A percentile compares a stretch with the other conserved stretches of the same genome.
phyloP scores from a whole-genome alignment of 1,284 basidiomycete genomes.

The Heterobasidion occidentale region DNA sequence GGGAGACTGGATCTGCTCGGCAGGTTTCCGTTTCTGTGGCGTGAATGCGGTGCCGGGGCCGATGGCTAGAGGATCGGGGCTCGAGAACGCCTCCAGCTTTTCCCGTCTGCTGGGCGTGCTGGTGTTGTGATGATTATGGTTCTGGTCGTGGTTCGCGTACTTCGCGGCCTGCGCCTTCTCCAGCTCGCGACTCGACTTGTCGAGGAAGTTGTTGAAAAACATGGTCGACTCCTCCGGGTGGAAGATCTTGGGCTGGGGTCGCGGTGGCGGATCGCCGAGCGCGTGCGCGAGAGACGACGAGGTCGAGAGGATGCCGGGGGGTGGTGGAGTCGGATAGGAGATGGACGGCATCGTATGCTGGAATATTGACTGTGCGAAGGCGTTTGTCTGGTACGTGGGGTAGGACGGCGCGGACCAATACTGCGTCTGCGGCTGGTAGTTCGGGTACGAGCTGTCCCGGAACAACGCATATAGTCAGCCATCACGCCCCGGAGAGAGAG shows the following conservation, averaged over 20 bases:
- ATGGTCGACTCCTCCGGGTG: slow-evolving; percentile 47
- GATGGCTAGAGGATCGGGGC: slow-evolving; percentile 45
- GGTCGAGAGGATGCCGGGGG: slow-evolving; percentile 50
- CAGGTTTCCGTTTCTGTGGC: slow-evolving; percentile 42
- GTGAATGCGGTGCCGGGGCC: slow-evolving; percentile 23
- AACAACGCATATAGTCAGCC: slow-evolving; percentile 10
- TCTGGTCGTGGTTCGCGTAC: neutral
- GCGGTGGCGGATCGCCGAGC: slow-evolving; percentile 41
- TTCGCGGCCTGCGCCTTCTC: slow-evolving; percentile 12
- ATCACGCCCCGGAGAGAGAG: neutral
- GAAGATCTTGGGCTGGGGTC: slow-evolving; percentile 25
- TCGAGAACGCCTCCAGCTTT: slow-evolving; percentile 12
- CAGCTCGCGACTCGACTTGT: slow-evolving; percentile 23
- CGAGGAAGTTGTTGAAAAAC: slow-evolving; percentile 59
- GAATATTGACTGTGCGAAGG: slow-evolving; percentile 56
- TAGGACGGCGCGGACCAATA: slow-evolving; percentile 17
- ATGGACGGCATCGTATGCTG: slow-evolving; percentile 49
- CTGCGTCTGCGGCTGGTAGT: slow-evolving; percentile 9
- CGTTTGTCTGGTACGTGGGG: slow-evolving; percentile 37
- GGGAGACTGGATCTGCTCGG: slow-evolving; percentile 29
- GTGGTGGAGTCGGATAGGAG: slow-evolving; percentile 62
- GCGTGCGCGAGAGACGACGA: slow-evolving; percentile 69
- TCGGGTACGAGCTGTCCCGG: slow-evolving; percentile 12
- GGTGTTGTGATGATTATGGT: neutral
- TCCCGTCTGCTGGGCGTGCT: slow-evolving; percentile 3